Percentiles rank a stretch among this genome's conserved stretches.
Evolutionary conservation across 805 yeast genomes (phyloP).

Genomic region (Wickerhamomyces pijperi): DNA sequence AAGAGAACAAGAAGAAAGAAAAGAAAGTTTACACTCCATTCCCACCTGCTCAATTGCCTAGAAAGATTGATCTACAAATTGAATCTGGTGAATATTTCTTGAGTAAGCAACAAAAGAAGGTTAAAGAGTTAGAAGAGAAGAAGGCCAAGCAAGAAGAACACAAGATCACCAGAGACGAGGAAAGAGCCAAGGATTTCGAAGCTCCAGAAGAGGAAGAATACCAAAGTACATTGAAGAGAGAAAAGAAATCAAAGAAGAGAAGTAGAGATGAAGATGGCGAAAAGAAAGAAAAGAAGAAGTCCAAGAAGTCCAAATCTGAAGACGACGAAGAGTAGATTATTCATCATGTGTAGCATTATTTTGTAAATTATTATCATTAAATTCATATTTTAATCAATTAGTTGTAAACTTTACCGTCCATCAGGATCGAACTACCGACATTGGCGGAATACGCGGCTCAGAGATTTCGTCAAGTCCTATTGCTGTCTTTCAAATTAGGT

Average conservation of each 20-base stretch:
- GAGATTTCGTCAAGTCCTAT: not conserved
- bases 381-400: not conserved
- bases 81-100: slow-evolving; percentile 98
- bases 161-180: slow-evolving; percentile 52
- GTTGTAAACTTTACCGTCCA: too few species aligned
- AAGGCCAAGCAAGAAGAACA: slow-evolving; percentile 66
- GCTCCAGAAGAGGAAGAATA: slow-evolving; percentile 75
- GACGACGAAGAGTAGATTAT: slow-evolving; percentile 10
- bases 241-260: slow-evolving; percentile 21
- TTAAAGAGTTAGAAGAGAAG: slow-evolving; percentile 63
- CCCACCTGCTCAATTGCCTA: slow-evolving; percentile 96
- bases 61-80: slow-evolving; percentile 93
- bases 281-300: slow-evolving; percentile 19
- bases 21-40: slow-evolving; percentile 87
- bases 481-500: not conserved
- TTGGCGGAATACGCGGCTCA: too few species aligned
- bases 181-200: slow-evolving; percentile 65
- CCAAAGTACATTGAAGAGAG: slow-evolving; percentile 28
- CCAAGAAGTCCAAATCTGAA: slow-evolving; percentile 19
- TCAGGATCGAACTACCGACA: too few species aligned
- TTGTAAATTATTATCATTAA: not conserved
- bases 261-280: slow-evolving; percentile 19
- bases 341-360: not conserved
- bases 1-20: slow-evolving; percentile 27
- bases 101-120: slow-evolving; percentile 72